Conservation (phyloP, 1,139 yeast species). For the Sugiyamaella pinicola region DNA sequence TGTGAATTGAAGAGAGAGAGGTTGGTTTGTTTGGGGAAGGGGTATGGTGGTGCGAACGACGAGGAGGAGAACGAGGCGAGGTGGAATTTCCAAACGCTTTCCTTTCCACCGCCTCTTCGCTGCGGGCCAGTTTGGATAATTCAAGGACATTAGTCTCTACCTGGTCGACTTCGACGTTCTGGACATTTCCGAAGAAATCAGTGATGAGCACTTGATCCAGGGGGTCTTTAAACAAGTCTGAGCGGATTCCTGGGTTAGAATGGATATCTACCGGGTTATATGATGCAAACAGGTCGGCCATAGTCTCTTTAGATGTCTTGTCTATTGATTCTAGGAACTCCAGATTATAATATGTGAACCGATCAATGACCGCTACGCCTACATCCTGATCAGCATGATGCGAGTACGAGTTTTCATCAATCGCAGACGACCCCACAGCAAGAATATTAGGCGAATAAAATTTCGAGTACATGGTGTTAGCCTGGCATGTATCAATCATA, state of each 20-base stretch:
- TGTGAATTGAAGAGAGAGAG: constrained; percentile 4
- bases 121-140: constrained; percentile 24
- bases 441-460: constrained; percentile 90
- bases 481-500: constrained; percentile 99
- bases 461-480: constrained; percentile 93
- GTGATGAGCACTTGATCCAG: constrained; percentile 75
- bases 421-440: constrained; percentile 89
- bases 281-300: constrained; percentile 80
- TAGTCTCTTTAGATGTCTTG: constrained; percentile 70
- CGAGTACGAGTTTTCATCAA: constrained; percentile 90
- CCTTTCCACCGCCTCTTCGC: constrained; percentile 9
- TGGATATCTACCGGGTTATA: constrained; percentile 85
- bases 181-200: constrained; percentile 94
- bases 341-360: constrained; percentile 89
- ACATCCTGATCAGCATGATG: constrained; percentile 94
- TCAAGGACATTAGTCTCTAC: constrained; percentile 34
- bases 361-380: constrained; percentile 96
- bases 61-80: not conserved
- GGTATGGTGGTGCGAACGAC: no score
- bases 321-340: constrained; percentile 82
- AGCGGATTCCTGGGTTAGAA: constrained; percentile 87
- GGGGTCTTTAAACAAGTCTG: constrained; percentile 72
- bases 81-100: not conserved
- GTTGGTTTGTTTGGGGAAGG: not conserved
- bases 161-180: constrained; percentile 70